Conservation (phyloP, 139 green algal species). For the Tetraselmis chui region DNA sequence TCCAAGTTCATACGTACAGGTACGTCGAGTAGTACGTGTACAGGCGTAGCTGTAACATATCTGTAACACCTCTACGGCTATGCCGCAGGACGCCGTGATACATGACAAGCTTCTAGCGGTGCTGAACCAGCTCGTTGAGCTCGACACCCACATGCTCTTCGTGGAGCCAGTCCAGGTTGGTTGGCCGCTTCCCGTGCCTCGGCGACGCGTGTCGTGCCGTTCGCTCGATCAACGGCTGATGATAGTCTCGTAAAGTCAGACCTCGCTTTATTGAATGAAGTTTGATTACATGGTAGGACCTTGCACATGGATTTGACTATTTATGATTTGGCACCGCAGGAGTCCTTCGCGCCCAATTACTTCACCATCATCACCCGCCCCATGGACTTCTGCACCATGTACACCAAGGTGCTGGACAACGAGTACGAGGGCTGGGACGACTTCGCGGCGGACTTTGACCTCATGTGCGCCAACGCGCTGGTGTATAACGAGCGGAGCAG, state of each 20-base stretch:
- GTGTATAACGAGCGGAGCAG: conserved; percentile 12
- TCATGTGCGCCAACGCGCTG: conserved; percentile 29
- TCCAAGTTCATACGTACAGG: too few species aligned
- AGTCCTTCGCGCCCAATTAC: conserved; percentile 18
- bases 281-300: too few species aligned
- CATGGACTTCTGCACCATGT: conserved; percentile 34
- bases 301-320: too few species aligned
- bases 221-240: too few species aligned
- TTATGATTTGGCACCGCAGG: neutral
- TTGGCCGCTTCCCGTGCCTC: too few species aligned
- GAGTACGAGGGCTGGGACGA: conserved; percentile 16
- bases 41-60: too few species aligned
- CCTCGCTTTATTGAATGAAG: too few species aligned
- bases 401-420: conserved; percentile 15
- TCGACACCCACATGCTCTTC: neutral
- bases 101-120: neutral
- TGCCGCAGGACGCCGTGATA: neutral
- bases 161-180: neutral
- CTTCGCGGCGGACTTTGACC: conserved; percentile 19
- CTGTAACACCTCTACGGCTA: neutral
- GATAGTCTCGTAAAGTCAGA: too few species aligned
- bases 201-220: too few species aligned
- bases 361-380: conserved; percentile 21
- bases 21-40: too few species aligned
- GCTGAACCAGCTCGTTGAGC: neutral